These are phyloP conservation scores for Stephania cephalantha DNA, from an alignment of 164 flowering plant species.

Conservation along the genomic window DNA sequence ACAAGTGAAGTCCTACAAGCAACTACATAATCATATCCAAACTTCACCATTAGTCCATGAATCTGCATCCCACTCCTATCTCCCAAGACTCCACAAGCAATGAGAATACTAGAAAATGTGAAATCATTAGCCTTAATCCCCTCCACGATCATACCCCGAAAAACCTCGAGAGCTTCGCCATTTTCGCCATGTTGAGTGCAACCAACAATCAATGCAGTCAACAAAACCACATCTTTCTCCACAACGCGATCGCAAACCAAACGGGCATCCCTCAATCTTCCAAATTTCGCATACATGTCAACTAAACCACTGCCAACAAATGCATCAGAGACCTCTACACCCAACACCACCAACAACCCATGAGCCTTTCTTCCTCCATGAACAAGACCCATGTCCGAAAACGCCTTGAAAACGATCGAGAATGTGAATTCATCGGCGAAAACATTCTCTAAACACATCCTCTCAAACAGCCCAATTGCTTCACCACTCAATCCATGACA, in stretches of 20 bases:
- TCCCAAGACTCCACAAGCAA: constrained; percentile 41
- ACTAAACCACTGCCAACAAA: constrained; percentile 55
- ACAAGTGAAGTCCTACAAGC: constrained; percentile 50
- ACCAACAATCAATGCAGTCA: constrained; percentile 56
- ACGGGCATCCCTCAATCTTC: constrained; percentile 37
- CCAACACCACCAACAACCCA: constrained; percentile 39
- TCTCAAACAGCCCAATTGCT: constrained; percentile 29
- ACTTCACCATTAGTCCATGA: constrained; percentile 42
- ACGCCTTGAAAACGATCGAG: constrained; percentile 41
- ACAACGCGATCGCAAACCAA: constrained; percentile 27
- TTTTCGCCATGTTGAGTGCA: constrained; percentile 37
- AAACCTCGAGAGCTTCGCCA: constrained; percentile 35
- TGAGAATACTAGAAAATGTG: constrained; percentile 43
- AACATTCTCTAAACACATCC: constrained; percentile 34
- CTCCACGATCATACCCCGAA: constrained; percentile 30
- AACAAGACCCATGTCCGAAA: constrained; percentile 35
- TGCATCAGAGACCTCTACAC: constrained; percentile 35
- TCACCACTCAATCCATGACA: constrained; percentile 23
- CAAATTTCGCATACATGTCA: constrained; percentile 53
- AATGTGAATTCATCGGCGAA: constrained; percentile 39
- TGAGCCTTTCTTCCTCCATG: constrained; percentile 37
- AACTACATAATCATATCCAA: constrained; percentile 31
- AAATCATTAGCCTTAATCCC: constrained; percentile 45
- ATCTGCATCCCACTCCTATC: constrained; percentile 35
- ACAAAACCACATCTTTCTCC: constrained; percentile 52